These are phyloP conservation scores for Nicotiana sylvestris DNA, from an alignment of 257 asterid species.

Conservation along the genomic window DNA sequence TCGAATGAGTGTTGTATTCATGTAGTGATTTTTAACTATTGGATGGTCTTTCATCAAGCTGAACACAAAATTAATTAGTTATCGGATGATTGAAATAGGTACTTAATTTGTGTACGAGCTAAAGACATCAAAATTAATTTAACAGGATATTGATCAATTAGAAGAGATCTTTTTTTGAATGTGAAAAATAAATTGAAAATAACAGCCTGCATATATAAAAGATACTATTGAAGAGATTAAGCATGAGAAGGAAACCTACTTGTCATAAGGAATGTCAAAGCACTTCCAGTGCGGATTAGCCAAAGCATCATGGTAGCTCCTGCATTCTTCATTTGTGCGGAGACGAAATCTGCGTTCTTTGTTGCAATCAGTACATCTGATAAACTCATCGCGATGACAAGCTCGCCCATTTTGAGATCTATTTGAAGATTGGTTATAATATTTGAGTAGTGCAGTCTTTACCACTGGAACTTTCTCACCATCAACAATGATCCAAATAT, in stretches of 20 bases:
- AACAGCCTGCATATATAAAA: not conserved
- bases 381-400: constrained; percentile 44
- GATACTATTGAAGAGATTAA: not conserved
- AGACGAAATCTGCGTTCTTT: constrained; percentile 42
- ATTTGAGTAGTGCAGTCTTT: constrained; percentile 45
- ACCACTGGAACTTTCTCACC: constrained; percentile 48
- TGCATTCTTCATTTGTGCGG: constrained; percentile 43
- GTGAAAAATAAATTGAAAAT: not conserved
- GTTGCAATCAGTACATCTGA: constrained; percentile 34
- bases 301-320: constrained; percentile 44
- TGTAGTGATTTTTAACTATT: not conserved
- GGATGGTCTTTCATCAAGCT: not conserved
- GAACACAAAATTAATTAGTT: not conserved
- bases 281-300: constrained; percentile 33
- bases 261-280: constrained; percentile 38
- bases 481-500: constrained; percentile 40
- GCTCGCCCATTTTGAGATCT: constrained; percentile 24
- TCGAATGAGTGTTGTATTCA: not conserved
- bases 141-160: not conserved
- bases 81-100: not conserved
- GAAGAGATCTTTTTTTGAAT: not conserved
- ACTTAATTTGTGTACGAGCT: not conserved
- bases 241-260: constrained; percentile 25
- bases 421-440: constrained; percentile 31
- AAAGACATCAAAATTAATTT: not conserved